Conservation (phyloP, 169 alveolate genomes). For the Cyclospora cayetanensis region DNA sequence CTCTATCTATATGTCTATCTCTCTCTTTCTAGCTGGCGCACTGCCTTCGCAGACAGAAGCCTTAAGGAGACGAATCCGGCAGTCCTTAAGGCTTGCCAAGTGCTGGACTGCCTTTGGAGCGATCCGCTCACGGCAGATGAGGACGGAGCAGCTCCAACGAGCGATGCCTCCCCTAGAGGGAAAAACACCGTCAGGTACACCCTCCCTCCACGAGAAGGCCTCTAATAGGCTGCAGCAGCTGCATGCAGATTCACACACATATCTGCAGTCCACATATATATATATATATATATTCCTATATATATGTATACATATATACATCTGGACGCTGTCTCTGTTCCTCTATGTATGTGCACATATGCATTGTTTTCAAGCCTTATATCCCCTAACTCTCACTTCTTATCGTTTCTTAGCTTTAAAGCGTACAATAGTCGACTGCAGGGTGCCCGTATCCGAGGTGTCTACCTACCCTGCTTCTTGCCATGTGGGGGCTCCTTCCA, state of each 20-base stretch:
- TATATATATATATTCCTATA: too few relatives aligned
- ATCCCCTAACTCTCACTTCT: too few relatives aligned
- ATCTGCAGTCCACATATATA: background rate
- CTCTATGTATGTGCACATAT: background rate
- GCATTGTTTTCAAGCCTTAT: too few relatives aligned
- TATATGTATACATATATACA: background rate
- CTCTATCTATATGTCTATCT: background rate
- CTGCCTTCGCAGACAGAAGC: background rate
- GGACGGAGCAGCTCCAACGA: background rate
- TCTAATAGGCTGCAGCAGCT: background rate
- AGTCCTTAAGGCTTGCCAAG: background rate
- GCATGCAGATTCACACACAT: background rate
- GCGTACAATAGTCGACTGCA: too few relatives aligned
- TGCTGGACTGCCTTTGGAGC: slow-evolving; percentile 41
- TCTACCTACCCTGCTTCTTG: too few relatives aligned
- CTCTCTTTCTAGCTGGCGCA: background rate
- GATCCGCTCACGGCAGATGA: slow-evolving; percentile 24
- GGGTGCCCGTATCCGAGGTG: too few relatives aligned
- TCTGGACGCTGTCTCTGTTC: background rate
- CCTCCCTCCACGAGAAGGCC: background rate
- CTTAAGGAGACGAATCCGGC: background rate
- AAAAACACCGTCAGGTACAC: background rate
- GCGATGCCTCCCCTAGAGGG: background rate
- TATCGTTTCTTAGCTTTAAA: too few relatives aligned
- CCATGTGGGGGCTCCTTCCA: too few relatives aligned